Evolutionary conservation across 257 asterid species (phyloP), one percentile per base, ranked within the genome.

Genomic region (Nicotiana noctiflora): DNA sequence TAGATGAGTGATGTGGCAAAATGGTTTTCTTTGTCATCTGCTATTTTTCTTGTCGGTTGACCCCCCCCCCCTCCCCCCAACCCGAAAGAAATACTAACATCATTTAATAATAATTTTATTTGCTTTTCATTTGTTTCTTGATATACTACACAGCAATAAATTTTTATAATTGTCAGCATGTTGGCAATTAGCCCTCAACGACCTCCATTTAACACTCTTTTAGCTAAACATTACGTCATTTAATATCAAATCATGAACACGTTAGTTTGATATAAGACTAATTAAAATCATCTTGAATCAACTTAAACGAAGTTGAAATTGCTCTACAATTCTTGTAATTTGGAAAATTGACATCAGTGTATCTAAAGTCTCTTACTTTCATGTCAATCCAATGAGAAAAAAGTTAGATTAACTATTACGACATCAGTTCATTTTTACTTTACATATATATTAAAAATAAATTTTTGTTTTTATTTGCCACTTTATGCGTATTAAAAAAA

Each of bases 11-110:
- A 74, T 74, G 78, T 74, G 78, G 78, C 32, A 46, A 74, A 46
- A 74, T 74, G 78, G 78, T 37, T 49, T 74, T 74, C 78, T 74
- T 23, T 49, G 78, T 74, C 61, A 74, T 74, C 59, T 46, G 78
- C 23, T 14, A 74, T 49, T 56, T 49, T 74, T 74, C 40, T 14
- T 46, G 60, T 74, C 51, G 78, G 61, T 49, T 49, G 23, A 61
- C 49, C 61, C 40, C 61, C 14, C 6, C n/a, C n/a, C n/a, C n/a
- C n/a, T n/a, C n/a, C n/a, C n/a, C n/a, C n/a, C n/a, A n/a, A n/a
- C n/a, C 13, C 9, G 8, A 59, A 19, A 59, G 64, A 13, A 7
- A 40, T 40, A 29, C 32, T 29, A 40, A 40, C 49, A 40, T 7
- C 49, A 40, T 40, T 40, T 40, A 40, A 40, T 40, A 40, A 40